Evolutionary conservation across 2,329 filamentous ascomycete genomes (phyloP), one percentile per base, ranked within the genome.

Genomic region (Alternaria sp.): DNA sequence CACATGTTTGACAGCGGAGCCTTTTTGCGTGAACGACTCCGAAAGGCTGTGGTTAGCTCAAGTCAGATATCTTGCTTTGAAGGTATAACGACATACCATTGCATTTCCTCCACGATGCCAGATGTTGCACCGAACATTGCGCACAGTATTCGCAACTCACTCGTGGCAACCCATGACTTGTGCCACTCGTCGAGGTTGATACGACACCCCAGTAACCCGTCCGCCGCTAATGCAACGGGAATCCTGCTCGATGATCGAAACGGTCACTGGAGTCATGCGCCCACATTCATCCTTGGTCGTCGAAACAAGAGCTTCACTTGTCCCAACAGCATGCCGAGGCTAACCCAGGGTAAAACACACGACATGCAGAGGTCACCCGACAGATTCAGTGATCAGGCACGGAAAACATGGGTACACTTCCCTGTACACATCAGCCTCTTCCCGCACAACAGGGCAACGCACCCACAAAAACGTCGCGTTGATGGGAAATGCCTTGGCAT

Each of bases 171-270:
- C 18, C 10, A 36, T 12, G 30, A n/a, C 9, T n/a, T 50, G 9
- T 38, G 16, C 1, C 20, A 38, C 46, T 0, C n/a, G 46, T 27
- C 14, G 20, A 7, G 9, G 10, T 12, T 38, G 46, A 34, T 38
- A 27, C 32, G 25, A 1, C 9, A 44, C 22, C 27, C 51, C 10
- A n/a, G 38, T 28, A 54, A 4, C 52, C 32, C 36, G n/a, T 40
- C 43, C 34, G 36, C 51, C 51, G 12, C 51, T 36, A 59, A 44
- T 51, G 20, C 6, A 59, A 49, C 43, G 38, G 22, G 16, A 11
- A 38, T 50, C 18, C 46, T 50, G 20, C 20, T 50, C 32, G 32
- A 14, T 9, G 46, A 50, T 38, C 32, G 1, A 36, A 25, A 49
- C 18, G 16, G 20, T 50, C 10, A 25, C 30, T 36, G 1, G 20